These are phyloP conservation scores for Kodamaea fungicola DNA, from an alignment of 1,139 yeast species.

Conservation along the genomic window DNA sequence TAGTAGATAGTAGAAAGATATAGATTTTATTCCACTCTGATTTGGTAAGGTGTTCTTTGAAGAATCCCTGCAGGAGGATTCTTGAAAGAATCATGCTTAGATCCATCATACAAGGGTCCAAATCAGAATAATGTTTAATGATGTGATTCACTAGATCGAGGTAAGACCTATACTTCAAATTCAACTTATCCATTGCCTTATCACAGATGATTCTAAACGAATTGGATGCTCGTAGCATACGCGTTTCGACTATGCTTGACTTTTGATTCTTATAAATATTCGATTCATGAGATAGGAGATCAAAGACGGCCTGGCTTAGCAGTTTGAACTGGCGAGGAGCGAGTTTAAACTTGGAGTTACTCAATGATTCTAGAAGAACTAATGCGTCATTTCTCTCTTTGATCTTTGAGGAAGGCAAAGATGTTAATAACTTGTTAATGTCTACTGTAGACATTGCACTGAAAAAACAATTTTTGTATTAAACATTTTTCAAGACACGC, in stretches of 20 bases:
- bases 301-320: constrained; percentile 36
- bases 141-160: constrained; percentile 24
- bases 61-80: constrained; percentile 27
- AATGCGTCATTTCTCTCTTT: constrained; percentile 55
- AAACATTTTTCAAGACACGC: neutral
- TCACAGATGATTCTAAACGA: constrained; percentile 32
- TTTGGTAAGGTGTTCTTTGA: constrained; percentile 37
- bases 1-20: constrained; percentile 12
- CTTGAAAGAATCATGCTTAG: constrained; percentile 26
- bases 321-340: constrained; percentile 22
- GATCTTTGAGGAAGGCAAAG: constrained; percentile 41
- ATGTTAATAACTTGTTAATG: constrained; percentile 15
- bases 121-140: constrained; percentile 20
- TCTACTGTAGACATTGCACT: neutral
- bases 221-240: constrained; percentile 42
- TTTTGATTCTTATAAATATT: constrained; percentile 27
- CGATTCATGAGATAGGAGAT: constrained; percentile 40
- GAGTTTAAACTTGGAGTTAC: constrained; percentile 19
- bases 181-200: constrained; percentile 18
- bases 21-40: constrained; percentile 29
- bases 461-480: neutral
- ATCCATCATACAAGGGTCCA: constrained; percentile 33
- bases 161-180: constrained; percentile 30
- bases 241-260: constrained; percentile 29
- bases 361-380: constrained; percentile 32